Base-by-base conservation (phyloP, 2,329 filamentous ascomycete species). In the Plenodomus biglobosus region DNA sequence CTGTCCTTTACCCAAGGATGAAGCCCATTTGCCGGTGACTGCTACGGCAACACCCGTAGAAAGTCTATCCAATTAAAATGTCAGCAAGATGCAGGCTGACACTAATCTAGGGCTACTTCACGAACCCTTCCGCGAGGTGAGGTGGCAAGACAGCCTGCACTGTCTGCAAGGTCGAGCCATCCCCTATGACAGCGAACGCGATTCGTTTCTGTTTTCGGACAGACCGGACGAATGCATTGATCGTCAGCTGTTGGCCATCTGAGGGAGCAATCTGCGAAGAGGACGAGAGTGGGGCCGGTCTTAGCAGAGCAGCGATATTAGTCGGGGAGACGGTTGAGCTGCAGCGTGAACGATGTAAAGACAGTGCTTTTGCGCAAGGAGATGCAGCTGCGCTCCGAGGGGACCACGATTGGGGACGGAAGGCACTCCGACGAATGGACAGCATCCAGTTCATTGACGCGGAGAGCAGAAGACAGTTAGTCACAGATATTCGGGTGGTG, bases 131-230 rank as follows among this genome's bases (percentile, higher is more conserved):
- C 58, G 87, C 85, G 66, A 90, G 79, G 39, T 81, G 78, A 55
- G 88, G 86, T 45, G 83, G 83, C 59, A 96, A 76, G 39, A 96
- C 84, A 38, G 87, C 90, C 75, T 99, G 94, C 46, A 97, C 72
- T 21, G 89, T 79, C 53, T 85, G 78, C 58, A 89, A 78, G 36
- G 88, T 90, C 11, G 91, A 95, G 38, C 94, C 94, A 77, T 99
- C 94, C 10, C 87, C 86, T 43, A 97, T 78, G 50, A 90, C 83
- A 43, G 92, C 86, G 74, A 99, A 97, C 4, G 87, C 85, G 50
- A 87, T 79, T 18, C 81, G 81, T 70, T 96, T 95, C 77, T 95
- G 91, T 70, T 90, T 88, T 53, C 92, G 83, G 51, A 96, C 85
- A 3, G 90, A 92, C 55, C 89, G 84, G 46, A 96, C 80, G 75